Evolutionary conservation across 495 filamentous ascomycete species (phyloP), one percentile per base, ranked within the genome.

Genomic region (Parathielavia appendiculata): DNA sequence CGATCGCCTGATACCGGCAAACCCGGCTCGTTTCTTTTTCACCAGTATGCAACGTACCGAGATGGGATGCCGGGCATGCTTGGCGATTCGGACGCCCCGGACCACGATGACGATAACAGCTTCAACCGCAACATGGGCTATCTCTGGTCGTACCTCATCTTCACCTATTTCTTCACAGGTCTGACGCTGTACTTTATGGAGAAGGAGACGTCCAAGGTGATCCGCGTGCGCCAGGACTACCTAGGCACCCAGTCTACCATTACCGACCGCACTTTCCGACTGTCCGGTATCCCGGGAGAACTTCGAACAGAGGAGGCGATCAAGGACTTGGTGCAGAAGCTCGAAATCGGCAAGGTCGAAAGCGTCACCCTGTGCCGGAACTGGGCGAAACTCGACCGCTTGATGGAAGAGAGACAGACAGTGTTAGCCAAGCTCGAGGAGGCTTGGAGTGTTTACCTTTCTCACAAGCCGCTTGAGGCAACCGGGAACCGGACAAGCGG

Each of bases 301-400:
- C 71, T 97, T 54, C 80, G 85, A 52, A 88, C 88, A 0, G 91
- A 97, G 66, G 83, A 84, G 14, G 86, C 86, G 56, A 89, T 99
- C 57, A 91, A 89, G 61, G 81, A 91, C 23, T 87, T 96, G 55
- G 81, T 99, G 20, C 91, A 99, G 65, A 85, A 84, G 36, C 73
- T 99, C 20, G 83, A 87, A 50, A 90, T 99, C 63, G 95, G 95
- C n/a, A 90, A 89, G 63, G 95, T 97, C 5, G 90, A 96, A 48
- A 88, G 80, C 54, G 89, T 99, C 13, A 91, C 86, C 0, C 67
- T 99, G 1, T 97, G 92, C 66, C 81, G 88, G 22, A 79, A 96
- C 56, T 99, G 95, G 95, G 82, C 80, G 54, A 83, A 87, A 60
- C 68, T 99, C 39, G 95, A 99, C 64, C 69, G 74, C 38, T 71